A percentile compares a stretch with the other conserved stretches of the same genome.
Conservation (phyloP, 2,329 filamentous ascomycete genomes). For the Fusarium transvaalense region DNA sequence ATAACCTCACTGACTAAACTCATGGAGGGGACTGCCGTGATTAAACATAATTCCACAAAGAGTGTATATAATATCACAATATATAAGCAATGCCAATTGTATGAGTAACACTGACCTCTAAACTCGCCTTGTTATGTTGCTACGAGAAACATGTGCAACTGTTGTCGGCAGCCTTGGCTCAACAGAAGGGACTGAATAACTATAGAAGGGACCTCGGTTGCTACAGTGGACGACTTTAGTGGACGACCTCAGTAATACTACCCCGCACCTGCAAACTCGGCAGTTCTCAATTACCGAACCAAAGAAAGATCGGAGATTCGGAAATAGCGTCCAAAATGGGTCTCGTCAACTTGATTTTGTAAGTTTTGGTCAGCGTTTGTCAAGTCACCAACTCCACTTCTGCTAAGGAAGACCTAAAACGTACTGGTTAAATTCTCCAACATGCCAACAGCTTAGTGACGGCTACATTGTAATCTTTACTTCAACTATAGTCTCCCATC, state of each 20-base stretch:
- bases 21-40: too few species aligned
- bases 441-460: background rate
- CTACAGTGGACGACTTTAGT: too few species aligned
- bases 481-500: background rate
- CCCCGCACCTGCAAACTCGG: background rate
- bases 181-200: too few species aligned
- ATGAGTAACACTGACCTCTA: too few species aligned
- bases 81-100: too few species aligned
- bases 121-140: too few species aligned
- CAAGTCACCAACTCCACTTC: background rate
- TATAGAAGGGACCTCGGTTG: too few species aligned
- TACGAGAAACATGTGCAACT: too few species aligned
- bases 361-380: slow-evolving; percentile 14
- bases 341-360: background rate
- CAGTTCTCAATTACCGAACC: slow-evolving; percentile 4
- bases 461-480: rapidly evolving
- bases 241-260: background rate
- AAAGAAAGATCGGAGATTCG: slow-evolving; percentile 8
- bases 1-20: too few species aligned
- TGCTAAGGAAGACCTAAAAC: background rate
- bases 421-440: background rate
- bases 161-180: too few species aligned
- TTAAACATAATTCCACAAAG: too few species aligned
- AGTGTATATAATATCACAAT: too few species aligned
- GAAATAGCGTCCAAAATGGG: slow-evolving; percentile 1